A percentile compares a stretch with the other conserved stretches of the same genome.
These are phyloP conservation scores for Pouteria glomerata DNA, from an alignment of 148 eudicot species.

Conservation along the genomic window DNA sequence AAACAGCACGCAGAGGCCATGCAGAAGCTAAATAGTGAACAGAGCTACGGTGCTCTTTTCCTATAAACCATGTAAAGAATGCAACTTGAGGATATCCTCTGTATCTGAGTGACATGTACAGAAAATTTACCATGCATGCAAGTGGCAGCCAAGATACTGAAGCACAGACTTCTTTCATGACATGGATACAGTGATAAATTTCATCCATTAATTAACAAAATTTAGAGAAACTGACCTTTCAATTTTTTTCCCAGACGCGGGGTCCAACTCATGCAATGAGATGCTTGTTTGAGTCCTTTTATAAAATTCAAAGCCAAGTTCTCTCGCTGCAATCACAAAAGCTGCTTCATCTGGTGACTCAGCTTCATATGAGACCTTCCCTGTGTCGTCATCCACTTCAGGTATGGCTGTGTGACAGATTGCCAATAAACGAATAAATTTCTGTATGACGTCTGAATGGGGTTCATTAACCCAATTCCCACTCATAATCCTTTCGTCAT, in stretches of 20 bases:
- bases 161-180: background rate
- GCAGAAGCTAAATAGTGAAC: too few species aligned
- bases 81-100: background rate
- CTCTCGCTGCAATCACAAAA: slow-evolving; percentile 87
- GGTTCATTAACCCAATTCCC: slow-evolving; percentile 79
- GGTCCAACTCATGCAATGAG: slow-evolving; percentile 68
- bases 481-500: slow-evolving; percentile 66
- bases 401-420: slow-evolving; percentile 87
- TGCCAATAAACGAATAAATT: slow-evolving; percentile 61
- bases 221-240: slow-evolving; percentile 48
- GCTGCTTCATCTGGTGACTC: slow-evolving; percentile 98
- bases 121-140: background rate
- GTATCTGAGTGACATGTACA: background rate
- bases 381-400: slow-evolving; percentile 68
- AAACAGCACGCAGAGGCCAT: too few species aligned
- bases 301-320: slow-evolving; percentile 82
- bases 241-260: slow-evolving; percentile 40
- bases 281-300: slow-evolving; percentile 77
- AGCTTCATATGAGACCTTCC: slow-evolving; percentile 73
- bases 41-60: background rate
- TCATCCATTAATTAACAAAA: background rate
- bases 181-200: background rate
- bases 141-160: background rate
- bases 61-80: background rate
- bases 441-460: slow-evolving; percentile 52